A percentile compares a stretch with the other conserved stretches of the same genome.
phyloP scores from a whole-genome alignment of 2,329 filamentous ascomycete species.

The Fusarium agapanthi region DNA sequence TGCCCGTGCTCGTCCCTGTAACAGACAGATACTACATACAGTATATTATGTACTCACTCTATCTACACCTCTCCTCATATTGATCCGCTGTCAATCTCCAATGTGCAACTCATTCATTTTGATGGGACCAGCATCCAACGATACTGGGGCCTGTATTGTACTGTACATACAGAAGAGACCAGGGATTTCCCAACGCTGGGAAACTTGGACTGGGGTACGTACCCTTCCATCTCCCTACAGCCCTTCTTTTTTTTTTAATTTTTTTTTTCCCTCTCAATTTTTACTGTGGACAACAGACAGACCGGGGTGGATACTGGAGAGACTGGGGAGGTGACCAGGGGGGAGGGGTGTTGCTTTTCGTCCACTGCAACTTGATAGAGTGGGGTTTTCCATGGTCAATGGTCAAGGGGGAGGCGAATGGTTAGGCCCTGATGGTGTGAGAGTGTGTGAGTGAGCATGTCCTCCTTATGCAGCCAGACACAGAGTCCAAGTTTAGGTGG shows the following conservation, averaged over 20 bases:
- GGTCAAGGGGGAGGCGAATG: slow-evolving; percentile 35
- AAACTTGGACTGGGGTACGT: slow-evolving; percentile 22
- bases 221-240: slow-evolving; percentile 2
- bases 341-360: slow-evolving; percentile 34
- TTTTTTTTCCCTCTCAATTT: slow-evolving; percentile 21
- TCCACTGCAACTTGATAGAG: slow-evolving; percentile 26
- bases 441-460: slow-evolving; percentile 8
- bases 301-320: slow-evolving; percentile 39
- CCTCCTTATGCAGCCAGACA: slow-evolving; percentile 8
- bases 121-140: slow-evolving; percentile 29
- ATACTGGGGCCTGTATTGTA: slow-evolving; percentile 14
- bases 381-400: slow-evolving; percentile 21
- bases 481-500: slow-evolving; percentile 3
- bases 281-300: slow-evolving; percentile 30
- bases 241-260: slow-evolving; percentile 15
- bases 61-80: slow-evolving; percentile 14
- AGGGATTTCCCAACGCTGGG: slow-evolving; percentile 14
- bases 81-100: slow-evolving; percentile 32
- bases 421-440: slow-evolving; percentile 19
- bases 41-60: slow-evolving; percentile 4
- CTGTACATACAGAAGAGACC: background rate
- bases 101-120: slow-evolving; percentile 28
- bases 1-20: slow-evolving; percentile 28
- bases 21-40: slow-evolving; percentile 11
- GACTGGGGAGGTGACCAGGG: slow-evolving; percentile 33